Conservation (phyloP, 345 rosid genomes). For the Arabis alpina region DNA sequence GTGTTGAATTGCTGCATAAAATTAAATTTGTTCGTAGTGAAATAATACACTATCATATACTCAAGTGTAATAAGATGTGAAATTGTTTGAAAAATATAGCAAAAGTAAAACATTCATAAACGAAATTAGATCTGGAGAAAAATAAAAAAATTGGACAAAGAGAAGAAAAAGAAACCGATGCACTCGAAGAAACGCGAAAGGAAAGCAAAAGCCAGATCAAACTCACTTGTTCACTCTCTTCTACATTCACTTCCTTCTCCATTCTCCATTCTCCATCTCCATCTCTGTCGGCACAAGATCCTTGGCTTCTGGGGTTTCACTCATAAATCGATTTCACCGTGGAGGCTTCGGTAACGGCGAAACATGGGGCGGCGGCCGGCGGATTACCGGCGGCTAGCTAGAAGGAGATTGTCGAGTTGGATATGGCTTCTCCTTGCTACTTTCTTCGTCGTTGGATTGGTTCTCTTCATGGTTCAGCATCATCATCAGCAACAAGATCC, state of each 20-base stretch:
- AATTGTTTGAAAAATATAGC: no score
- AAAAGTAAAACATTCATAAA: background rate
- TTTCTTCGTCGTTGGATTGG: constrained; percentile 74
- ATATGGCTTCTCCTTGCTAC: constrained; percentile 76
- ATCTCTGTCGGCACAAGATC: constrained; percentile 22
- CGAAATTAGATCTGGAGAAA: constrained; percentile 3
- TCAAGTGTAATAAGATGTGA: no score
- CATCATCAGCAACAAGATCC: constrained; percentile 62
- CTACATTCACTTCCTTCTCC: background rate
- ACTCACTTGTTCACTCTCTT: constrained; percentile 21
- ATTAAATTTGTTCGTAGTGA: no score
- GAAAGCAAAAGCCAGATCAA: constrained; percentile 23
- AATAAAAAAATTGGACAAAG: constrained; percentile 20
- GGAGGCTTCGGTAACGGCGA: constrained; percentile 45
- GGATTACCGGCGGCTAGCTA: constrained; percentile 92
- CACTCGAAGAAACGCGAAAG: constrained; percentile 10
- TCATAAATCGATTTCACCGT: constrained; percentile 37
- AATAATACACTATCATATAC: no score
- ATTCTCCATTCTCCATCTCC: background rate
- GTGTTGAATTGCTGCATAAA: no score
- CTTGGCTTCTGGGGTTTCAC: constrained; percentile 2
- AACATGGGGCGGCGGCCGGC: constrained; percentile 88
- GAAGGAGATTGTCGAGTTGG: constrained; percentile 85
- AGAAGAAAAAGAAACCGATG: constrained; percentile 19
- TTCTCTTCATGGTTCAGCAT: constrained; percentile 83